These are phyloP conservation scores for Parmelia sp. DNA, from an alignment of 495 filamentous ascomycete species.

Conservation along the genomic window DNA sequence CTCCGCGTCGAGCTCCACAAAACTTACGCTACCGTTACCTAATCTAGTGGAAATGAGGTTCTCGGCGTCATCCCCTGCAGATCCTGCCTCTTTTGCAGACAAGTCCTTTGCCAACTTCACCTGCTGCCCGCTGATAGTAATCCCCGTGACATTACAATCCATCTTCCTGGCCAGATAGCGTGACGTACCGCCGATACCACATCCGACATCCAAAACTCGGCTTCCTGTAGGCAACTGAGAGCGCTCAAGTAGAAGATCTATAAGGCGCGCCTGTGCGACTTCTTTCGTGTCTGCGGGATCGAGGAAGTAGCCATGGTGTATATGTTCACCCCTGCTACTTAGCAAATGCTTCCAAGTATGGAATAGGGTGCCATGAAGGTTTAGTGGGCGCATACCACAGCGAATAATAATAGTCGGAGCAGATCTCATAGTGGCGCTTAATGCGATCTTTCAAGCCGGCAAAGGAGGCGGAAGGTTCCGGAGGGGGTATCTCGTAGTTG, in stretches of 20 bases:
- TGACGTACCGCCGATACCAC: conserved; percentile 50
- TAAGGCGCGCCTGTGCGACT: conserved; percentile 47
- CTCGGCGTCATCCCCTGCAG: conserved; percentile 16
- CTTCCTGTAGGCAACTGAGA: conserved; percentile 32
- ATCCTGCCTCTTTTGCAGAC: conserved; percentile 28
- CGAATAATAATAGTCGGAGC: conserved; percentile 33
- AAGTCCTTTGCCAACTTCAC: conserved; percentile 45
- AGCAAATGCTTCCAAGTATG: not conserved
- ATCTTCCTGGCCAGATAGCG: conserved; percentile 44
- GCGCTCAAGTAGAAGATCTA: conserved; percentile 45
- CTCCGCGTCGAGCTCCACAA: conserved; percentile 54
- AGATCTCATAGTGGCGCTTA: conserved; percentile 52
- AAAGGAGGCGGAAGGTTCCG: conserved; percentile 29
- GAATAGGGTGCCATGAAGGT: not conserved
- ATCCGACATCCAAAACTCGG: conserved; percentile 49
- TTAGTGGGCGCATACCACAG: conserved; percentile 18
- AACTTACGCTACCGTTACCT: conserved; percentile 39
- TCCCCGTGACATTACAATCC: conserved; percentile 45
- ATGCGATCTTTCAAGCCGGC: conserved; percentile 52
- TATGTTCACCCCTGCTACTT: conserved; percentile 49
- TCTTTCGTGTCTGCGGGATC: conserved; percentile 44
- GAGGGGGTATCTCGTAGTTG: conserved; percentile 6
- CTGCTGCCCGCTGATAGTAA: conserved; percentile 52
- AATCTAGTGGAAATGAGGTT: conserved; percentile 25
- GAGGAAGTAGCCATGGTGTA: conserved; percentile 55